Evolutionary conservation across 768 basidiomycete species (phyloP).

Genomic region (Kwoniella heveanensis): DNA sequence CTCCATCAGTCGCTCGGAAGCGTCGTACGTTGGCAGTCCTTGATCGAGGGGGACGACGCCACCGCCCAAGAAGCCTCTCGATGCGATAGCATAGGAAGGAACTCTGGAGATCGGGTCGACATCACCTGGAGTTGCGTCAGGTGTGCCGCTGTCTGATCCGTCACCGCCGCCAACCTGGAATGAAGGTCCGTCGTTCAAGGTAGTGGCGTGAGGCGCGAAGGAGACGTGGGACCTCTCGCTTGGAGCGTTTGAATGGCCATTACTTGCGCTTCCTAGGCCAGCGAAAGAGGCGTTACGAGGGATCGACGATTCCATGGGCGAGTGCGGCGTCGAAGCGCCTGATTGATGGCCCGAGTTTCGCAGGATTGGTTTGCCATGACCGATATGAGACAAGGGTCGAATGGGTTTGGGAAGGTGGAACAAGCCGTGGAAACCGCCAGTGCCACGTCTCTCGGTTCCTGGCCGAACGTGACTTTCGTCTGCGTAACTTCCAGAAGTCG

Average conservation of each 20-base stretch:
- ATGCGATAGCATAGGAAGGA: slow-evolving; percentile 81
- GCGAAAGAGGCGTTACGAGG: slow-evolving; percentile 32
- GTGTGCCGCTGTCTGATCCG: not conserved
- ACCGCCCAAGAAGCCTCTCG: slow-evolving; percentile 80
- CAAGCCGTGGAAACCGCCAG: slow-evolving; percentile 38
- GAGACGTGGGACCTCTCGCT: slow-evolving; percentile 22
- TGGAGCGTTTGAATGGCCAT: not conserved
- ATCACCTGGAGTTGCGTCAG: slow-evolving; percentile 24
- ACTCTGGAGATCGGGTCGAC: slow-evolving; percentile 67
- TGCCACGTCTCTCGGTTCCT: slow-evolving; percentile 51
- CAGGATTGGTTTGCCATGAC: slow-evolving; percentile 40
- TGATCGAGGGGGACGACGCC: slow-evolving; percentile 82
- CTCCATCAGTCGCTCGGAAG: slow-evolving; percentile 58
- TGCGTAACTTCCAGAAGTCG: slow-evolving; percentile 13
- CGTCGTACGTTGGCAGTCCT: slow-evolving; percentile 86
- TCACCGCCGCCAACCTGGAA: slow-evolving; percentile 16
- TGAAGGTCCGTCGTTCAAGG: slow-evolving; percentile 4
- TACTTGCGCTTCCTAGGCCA: slow-evolving; percentile 15
- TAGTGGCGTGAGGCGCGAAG: slow-evolving; percentile 21
- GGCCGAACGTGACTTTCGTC: slow-evolving; percentile 36
- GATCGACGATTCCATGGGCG: slow-evolving; percentile 16
- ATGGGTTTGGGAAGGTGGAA: slow-evolving; percentile 53
- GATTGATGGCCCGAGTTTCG: slow-evolving; percentile 35
- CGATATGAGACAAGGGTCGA: slow-evolving; percentile 42
- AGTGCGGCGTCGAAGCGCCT: slow-evolving; percentile 28